Percentiles rank a stretch among this genome's conserved stretches.
phyloP scores from a whole-genome alignment of 768 basidiomycete species.

The Hygrophorus russula region DNA sequence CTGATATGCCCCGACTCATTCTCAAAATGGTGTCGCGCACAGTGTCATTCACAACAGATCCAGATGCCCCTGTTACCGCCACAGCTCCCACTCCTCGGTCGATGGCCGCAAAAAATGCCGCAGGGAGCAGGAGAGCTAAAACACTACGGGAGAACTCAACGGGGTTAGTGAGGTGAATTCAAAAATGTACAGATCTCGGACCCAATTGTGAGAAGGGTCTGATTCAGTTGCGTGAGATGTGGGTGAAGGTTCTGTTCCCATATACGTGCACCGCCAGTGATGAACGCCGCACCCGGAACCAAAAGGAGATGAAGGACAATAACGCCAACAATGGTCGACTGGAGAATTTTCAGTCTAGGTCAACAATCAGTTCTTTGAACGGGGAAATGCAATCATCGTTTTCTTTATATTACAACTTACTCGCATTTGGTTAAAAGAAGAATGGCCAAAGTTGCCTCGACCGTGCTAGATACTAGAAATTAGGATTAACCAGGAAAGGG shows the following conservation, averaged over 20 bases:
- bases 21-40: slow-evolving; percentile 37
- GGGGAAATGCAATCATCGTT: background rate
- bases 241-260: slow-evolving; percentile 60
- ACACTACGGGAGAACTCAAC: slow-evolving; percentile 28
- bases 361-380: background rate
- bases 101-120: slow-evolving; percentile 56
- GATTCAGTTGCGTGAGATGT: slow-evolving; percentile 54
- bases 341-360: slow-evolving; percentile 46
- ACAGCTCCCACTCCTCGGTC: slow-evolving; percentile 20
- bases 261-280: slow-evolving; percentile 61
- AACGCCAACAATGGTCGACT: slow-evolving; percentile 65
- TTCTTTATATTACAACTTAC: slow-evolving; percentile 25
- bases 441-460: slow-evolving; percentile 64
- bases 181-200: slow-evolving; percentile 12
- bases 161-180: background rate
- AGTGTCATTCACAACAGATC: slow-evolving; percentile 27
- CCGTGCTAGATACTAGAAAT: slow-evolving; percentile 29
- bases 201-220: slow-evolving; percentile 60
- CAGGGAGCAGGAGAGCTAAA: slow-evolving; percentile 50
- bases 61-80: slow-evolving; percentile 10
- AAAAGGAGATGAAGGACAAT: slow-evolving; percentile 64
- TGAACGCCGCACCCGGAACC: slow-evolving; percentile 58
- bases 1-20: slow-evolving; percentile 55
- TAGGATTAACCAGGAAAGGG: background rate
- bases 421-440: slow-evolving; percentile 62